Evolutionary conservation across 352 stramenopile species (phyloP), one percentile per base, ranked within the genome.

Genomic region (Pythium rhizo-oryzae): DNA sequence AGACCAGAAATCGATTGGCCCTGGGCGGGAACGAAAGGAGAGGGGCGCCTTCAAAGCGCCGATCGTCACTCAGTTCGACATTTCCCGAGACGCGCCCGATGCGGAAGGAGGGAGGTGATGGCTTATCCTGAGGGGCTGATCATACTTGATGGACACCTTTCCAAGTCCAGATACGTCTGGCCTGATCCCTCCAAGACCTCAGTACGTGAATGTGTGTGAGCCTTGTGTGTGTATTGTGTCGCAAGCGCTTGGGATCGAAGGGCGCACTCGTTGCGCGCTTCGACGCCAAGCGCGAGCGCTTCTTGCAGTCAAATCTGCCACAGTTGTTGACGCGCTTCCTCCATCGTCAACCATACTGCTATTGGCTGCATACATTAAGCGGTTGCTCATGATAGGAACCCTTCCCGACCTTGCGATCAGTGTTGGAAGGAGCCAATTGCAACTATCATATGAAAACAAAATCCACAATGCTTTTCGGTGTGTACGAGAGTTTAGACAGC

Each of bases 311-410:
- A 82, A 91, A 93, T 93, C 85, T 93, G 85, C 85, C 85, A 93
- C 85, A 91, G 85, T 91, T 84, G 72, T 88, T 89, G 85, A 69
- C 72, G 84, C 72, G 79, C 53, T 69, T 68, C 59, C 62, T 77
- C 74, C 56, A 78, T 91, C 77, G 64, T 80, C 85, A 87, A 88
- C 73, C 71, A 81, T 89, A 93, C 85, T 93, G 85, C 85, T 93
- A 91, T 91, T 90, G 85, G 74, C 77, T 93, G 85, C 85, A 85
- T 69, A 93, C 78, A 93, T 57, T 54, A 89, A 93, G 85, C 85
- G 83, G 83, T 91, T 91, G 85, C 88, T 93, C 80, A 90, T 91
- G 85, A 93, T 93, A 93, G 85, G 85, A 93, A 93, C 83, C 85
- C 83, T 91, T 91, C 84, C 78, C 72, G 77, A 88, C 76, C 74